phyloP scores from a whole-genome alignment of 371 early-diverging fungal species.

The Mucor lusitanicus region DNA sequence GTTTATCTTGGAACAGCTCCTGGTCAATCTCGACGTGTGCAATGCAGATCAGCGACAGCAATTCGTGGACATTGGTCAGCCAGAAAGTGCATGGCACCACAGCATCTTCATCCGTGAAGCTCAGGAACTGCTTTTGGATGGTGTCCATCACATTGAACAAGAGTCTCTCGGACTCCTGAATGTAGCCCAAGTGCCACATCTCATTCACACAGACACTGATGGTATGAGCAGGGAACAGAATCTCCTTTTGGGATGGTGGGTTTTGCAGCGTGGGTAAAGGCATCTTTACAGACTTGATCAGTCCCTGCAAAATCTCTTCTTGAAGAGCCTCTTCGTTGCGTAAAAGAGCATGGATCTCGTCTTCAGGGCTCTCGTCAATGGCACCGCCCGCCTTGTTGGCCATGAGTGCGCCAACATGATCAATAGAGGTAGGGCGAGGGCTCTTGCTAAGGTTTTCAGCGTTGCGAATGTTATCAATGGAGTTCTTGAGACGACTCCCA shows the following conservation, averaged over 20 bases:
- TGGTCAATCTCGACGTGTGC: slow-evolving; percentile 42
- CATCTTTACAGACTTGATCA: slow-evolving; percentile 86
- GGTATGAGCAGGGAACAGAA: slow-evolving; percentile 92
- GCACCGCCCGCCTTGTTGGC: slow-evolving; percentile 21
- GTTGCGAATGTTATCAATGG: slow-evolving; percentile 39
- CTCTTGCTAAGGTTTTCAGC: slow-evolving; percentile 34
- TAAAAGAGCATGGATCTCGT: slow-evolving; percentile 56
- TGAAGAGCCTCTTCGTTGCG: slow-evolving; percentile 78
- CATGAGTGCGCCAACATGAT: slow-evolving; percentile 31
- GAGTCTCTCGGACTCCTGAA: slow-evolving; percentile 78
- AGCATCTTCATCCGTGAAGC: slow-evolving; percentile 58
- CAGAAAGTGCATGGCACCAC: slow-evolving; percentile 80
- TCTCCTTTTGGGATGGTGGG: slow-evolving; percentile 80
- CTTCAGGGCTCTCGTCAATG: slow-evolving; percentile 48
- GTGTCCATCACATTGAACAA: slow-evolving; percentile 86
- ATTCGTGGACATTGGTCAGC: slow-evolving; percentile 94
- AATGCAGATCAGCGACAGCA: slow-evolving; percentile 64
- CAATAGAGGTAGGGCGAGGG: slow-evolving; percentile 49
- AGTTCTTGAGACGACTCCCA: slow-evolving; percentile 35
- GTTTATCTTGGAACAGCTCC: slow-evolving; percentile 31
- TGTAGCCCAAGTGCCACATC: slow-evolving; percentile 82
- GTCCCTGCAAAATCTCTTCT: slow-evolving; percentile 85
- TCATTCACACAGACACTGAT: slow-evolving; percentile 83
- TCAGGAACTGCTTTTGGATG: slow-evolving; percentile 71
- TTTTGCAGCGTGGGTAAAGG: slow-evolving; percentile 85